Evolutionary conservation across 2,329 filamentous ascomycete genomes (phyloP), one percentile per base, ranked within the genome.

Genomic region (Aspergillus quadrilineatus): DNA sequence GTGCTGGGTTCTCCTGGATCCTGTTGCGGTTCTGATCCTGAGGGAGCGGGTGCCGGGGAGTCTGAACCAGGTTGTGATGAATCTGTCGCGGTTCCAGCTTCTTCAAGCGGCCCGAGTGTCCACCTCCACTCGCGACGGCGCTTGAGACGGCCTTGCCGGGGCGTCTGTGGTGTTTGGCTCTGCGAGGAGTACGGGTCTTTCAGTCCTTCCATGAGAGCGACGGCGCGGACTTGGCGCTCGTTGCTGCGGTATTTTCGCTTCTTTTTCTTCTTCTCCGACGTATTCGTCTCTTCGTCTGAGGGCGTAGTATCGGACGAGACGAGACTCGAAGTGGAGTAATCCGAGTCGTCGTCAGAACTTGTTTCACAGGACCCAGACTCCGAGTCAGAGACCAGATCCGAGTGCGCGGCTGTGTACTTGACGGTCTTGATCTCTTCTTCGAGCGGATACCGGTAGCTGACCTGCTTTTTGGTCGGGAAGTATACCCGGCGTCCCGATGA

Each of bases 371-470:
- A 46, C 15, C 62, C 56, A n/a, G 53, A 43, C 15, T 61, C 59
- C 22, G 65, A 62, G 12, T 68, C 65, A 28, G 58, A 62, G 6
- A 77, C 70, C 9, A 86, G 70, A 65, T 86, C 84, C 0, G 80
- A 81, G 61, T 85, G 82, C 37, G 79, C 79, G 51, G 80, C 70
- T 4, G 79, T 81, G 69, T 83, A 86, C 55, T 73, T 78, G 41
- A 78, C 75, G 2, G 78, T 86, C 60, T 75, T 77, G 63, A 87
- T 84, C 55, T 85, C 82, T 65, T 86, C 84, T 45, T 83, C 82
- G 28, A 86, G 67, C 15, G 81, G 79, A 10, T 73, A 74, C 17
- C 79, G 76, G 66, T 85, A 87, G 28, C 77, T 79, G 10, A 87
- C 84, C 60, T 75, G 77, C 72, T 86, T 86, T 63, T 79, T 73